phyloP scores from a whole-genome alignment of 257 asterid genomes.

The Lithospermum erythrorhizon region DNA sequence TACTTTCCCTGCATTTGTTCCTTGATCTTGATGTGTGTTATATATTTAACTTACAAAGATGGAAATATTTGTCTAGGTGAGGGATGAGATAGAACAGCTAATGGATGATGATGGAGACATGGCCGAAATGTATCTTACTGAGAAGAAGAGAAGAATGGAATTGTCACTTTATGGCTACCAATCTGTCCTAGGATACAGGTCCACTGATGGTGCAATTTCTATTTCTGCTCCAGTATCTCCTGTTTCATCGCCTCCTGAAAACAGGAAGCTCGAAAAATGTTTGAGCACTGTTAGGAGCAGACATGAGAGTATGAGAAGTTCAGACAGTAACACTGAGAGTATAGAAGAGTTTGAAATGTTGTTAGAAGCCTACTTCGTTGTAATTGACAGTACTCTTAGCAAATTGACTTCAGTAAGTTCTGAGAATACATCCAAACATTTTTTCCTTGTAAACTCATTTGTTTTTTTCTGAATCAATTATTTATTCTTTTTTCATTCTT shows the following conservation, averaged over 20 bases:
- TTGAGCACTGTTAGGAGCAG: slow-evolving; percentile 91
- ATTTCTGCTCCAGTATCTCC: slow-evolving; percentile 95
- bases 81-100: slow-evolving; percentile 97
- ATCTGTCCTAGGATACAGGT: slow-evolving; percentile 59
- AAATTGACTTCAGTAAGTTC: slow-evolving; percentile 86
- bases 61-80: slow-evolving; percentile 48
- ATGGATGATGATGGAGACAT: slow-evolving; percentile 99
- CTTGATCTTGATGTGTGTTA: slow-evolving; percentile 18
- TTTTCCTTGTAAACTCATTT: background rate
- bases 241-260: slow-evolving; percentile 78
- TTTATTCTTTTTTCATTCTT: slow-evolving; percentile 7
- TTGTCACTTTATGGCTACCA: slow-evolving; percentile 74
- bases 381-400: slow-evolving; percentile 92
- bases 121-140: slow-evolving; percentile 99
- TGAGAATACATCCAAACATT: background rate
- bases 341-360: slow-evolving; percentile 97
- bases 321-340: slow-evolving; percentile 56
- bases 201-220: slow-evolving; percentile 58
- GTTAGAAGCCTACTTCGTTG: slow-evolving; percentile 97
- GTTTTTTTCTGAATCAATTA: slow-evolving; percentile 3
- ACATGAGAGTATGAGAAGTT: slow-evolving; percentile 83
- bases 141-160: slow-evolving; percentile 76
- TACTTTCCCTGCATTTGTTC: slow-evolving; percentile 8
- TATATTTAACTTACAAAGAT: background rate
- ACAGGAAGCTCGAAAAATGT: slow-evolving; percentile 77